phyloP scores from a whole-genome alignment of 2,329 filamentous ascomycete species.

The Parastagonospora avenae region DNA sequence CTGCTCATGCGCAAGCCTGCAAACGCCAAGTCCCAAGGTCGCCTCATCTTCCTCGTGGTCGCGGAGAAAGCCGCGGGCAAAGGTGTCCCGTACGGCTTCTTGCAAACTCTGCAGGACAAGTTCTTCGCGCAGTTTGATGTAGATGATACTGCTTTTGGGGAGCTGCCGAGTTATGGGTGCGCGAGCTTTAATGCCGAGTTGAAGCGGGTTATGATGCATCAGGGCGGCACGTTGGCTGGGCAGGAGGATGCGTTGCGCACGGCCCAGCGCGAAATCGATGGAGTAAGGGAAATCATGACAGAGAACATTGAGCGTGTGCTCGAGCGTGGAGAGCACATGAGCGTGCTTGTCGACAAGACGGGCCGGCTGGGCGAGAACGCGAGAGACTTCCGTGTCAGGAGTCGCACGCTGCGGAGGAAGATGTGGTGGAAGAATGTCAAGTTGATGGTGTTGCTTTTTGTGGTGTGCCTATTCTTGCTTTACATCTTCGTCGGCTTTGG shows the following conservation, averaged over 20 bases:
- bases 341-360: slow-evolving; percentile 94
- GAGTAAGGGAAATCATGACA: slow-evolving; percentile 90
- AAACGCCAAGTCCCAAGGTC: slow-evolving; percentile 71
- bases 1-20: slow-evolving; percentile 68
- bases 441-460: slow-evolving; percentile 77
- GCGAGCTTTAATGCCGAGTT: slow-evolving; percentile 84
- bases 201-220: slow-evolving; percentile 78
- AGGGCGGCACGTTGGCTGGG: slow-evolving; percentile 73
- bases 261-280: slow-evolving; percentile 88
- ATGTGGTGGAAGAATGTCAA: slow-evolving; percentile 99
- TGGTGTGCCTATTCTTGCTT: slow-evolving; percentile 75
- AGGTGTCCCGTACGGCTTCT: slow-evolving; percentile 89
- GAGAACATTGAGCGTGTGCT: slow-evolving; percentile 90
- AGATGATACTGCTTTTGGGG: slow-evolving; percentile 70
- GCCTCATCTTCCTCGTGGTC: slow-evolving; percentile 90
- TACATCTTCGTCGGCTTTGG: slow-evolving; percentile 75
- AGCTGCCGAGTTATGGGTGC: slow-evolving; percentile 86
- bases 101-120: slow-evolving; percentile 86
- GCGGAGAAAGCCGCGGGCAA: slow-evolving; percentile 80
- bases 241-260: slow-evolving; percentile 82
- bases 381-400: slow-evolving; percentile 86
- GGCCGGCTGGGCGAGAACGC: slow-evolving; percentile 87
- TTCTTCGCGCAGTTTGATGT: slow-evolving; percentile 76
- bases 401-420: slow-evolving; percentile 80
- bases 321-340: slow-evolving; percentile 87